Evolutionary conservation across 208 protist genomes (phyloP).

Genomic region (Plasmodiophora brassicae): DNA sequence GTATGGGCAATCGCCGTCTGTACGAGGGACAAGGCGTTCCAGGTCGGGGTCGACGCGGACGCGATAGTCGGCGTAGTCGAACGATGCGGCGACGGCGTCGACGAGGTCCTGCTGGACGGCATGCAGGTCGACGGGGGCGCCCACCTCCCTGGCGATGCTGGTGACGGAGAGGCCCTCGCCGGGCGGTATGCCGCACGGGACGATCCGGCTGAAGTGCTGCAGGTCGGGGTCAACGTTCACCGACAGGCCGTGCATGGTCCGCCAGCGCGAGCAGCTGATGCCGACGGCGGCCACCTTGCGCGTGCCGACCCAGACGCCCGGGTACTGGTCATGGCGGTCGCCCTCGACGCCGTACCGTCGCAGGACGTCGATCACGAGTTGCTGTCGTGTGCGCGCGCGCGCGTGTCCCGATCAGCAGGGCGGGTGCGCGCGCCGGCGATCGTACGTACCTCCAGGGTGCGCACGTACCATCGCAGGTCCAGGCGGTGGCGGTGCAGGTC

Average conservation of each 20-base stretch:
- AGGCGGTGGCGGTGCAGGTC: neutral
- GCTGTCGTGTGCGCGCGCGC: too few species aligned
- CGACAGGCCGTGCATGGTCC: neutral
- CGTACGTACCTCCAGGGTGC: neutral
- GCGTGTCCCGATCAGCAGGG: neutral
- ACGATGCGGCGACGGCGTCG: too few species aligned
- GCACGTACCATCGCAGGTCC: constrained; percentile 1
- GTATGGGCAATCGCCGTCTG: too few species aligned
- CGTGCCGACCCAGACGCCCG: neutral
- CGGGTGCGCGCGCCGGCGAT: neutral
- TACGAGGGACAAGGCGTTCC: too few species aligned
- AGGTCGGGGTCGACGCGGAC: too few species aligned
- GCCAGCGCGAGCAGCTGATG: constrained; percentile 7
- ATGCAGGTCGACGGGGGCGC: too few species aligned
- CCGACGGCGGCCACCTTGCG: neutral
- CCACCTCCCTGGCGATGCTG: too few species aligned
- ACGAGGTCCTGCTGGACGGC: too few species aligned
- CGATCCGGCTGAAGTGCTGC: neutral
- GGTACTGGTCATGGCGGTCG: neutral
- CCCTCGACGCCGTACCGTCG: neutral
- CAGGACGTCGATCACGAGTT: neutral
- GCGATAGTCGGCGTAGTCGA: too few species aligned
- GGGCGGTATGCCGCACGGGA: neutral
- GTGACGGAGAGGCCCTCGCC: neutral
- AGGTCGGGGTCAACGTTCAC: neutral